phyloP scores from a whole-genome alignment of 176 grass and related monocot species.

The Chloris gayana region DNA sequence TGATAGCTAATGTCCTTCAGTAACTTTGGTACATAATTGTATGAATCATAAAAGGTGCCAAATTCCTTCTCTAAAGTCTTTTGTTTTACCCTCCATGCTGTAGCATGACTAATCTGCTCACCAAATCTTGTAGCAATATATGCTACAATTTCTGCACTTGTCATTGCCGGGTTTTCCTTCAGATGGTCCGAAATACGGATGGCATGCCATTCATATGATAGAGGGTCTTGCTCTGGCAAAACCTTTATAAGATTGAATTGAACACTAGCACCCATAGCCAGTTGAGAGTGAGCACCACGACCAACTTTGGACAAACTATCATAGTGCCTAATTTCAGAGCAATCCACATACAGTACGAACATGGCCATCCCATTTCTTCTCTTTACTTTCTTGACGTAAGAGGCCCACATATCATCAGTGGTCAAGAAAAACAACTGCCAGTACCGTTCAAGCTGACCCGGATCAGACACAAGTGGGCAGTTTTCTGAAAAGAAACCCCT shows the following conservation, averaged over 20 bases:
- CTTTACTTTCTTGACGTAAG: constrained; percentile 30
- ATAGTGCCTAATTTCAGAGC: constrained; percentile 32
- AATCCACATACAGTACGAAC: constrained; percentile 29
- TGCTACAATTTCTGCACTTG: background rate
- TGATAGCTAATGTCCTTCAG: background rate
- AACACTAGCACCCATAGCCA: background rate
- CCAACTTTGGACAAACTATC: background rate
- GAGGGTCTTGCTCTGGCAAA: too few relatives aligned
- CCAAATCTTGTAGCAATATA: background rate
- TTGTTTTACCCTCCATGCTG: constrained; percentile 21
- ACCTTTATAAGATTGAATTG: background rate
- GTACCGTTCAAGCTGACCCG: too few relatives aligned
- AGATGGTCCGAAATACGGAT: too few relatives aligned
- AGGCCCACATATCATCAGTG: background rate
- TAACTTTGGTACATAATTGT: constrained; percentile 19
- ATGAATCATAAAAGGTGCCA: constrained; percentile 29
- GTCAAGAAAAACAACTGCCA: too few relatives aligned
- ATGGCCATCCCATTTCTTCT: constrained; percentile 1
- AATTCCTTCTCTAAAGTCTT: background rate
- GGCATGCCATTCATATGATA: too few relatives aligned
- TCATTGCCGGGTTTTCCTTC: constrained; percentile 4
- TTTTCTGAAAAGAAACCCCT: background rate
- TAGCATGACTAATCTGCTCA: background rate
- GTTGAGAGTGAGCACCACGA: constrained; percentile 5
- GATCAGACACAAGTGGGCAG: too few relatives aligned